phyloP scores from a whole-genome alignment of 2,329 filamentous ascomycete genomes.

The Arthroderma uncinatum region DNA sequence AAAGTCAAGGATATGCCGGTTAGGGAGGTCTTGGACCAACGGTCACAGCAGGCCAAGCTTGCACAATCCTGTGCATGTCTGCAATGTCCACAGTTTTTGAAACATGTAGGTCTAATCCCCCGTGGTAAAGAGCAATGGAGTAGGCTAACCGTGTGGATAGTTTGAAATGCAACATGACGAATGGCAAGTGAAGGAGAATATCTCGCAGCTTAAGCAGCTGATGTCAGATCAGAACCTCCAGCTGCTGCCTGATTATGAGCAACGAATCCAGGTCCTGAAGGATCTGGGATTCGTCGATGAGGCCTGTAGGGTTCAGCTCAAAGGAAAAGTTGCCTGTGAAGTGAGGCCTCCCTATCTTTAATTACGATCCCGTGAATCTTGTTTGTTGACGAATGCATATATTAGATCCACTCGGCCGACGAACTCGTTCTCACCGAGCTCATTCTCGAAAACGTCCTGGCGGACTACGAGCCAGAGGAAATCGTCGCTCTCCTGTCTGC shows the following conservation, averaged over 20 bases:
- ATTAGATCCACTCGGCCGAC: conserved; percentile 78
- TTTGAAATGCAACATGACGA: conserved; percentile 95
- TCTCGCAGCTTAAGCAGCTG: conserved; percentile 70
- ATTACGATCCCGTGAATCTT: not conserved
- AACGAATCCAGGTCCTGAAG: conserved; percentile 81
- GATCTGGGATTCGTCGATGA: conserved; percentile 88
- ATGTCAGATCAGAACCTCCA: conserved; percentile 96
- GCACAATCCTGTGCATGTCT: conserved; percentile 57
- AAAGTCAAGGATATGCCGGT: conserved; percentile 73
- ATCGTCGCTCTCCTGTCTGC: conserved; percentile 87
- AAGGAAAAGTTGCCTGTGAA: conserved; percentile 96
- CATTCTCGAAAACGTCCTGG: conserved; percentile 90
- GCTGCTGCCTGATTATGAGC: conserved; percentile 90
- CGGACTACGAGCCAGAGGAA: conserved; percentile 89
- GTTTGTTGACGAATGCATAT: conserved; percentile 3
- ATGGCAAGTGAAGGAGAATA: conserved; percentile 92
- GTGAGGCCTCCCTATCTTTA: conserved; percentile 25
- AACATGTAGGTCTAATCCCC: conserved; percentile 59
- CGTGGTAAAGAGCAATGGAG: not conserved
- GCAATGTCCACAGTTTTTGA: conserved; percentile 66
- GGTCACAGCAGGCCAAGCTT: conserved; percentile 50
- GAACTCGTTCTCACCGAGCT: conserved; percentile 93
- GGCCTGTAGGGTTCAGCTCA: conserved; percentile 76
- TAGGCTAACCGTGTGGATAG: conserved; percentile 32
- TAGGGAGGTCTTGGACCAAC: conserved; percentile 65